A percentile compares a stretch with the other conserved stretches of the same genome.
phyloP scores from a whole-genome alignment of 2,329 filamentous ascomycete species.

The Metarhizium brunneum region DNA sequence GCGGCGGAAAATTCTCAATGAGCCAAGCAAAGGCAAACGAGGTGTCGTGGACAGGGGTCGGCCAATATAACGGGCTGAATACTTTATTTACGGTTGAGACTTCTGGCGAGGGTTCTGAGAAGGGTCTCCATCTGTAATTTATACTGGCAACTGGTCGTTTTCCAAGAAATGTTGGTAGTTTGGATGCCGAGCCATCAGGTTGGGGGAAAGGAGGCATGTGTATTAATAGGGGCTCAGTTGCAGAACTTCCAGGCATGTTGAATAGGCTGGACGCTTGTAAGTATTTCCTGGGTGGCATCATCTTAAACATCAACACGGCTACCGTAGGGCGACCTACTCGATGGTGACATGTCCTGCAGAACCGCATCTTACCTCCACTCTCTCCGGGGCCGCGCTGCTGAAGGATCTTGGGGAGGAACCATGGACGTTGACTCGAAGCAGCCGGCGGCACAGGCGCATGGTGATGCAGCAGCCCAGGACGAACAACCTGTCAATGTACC shows the following conservation, averaged over 20 bases:
- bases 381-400: constrained; percentile 19
- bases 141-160: constrained; percentile 42
- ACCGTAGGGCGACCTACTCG: constrained; percentile 30
- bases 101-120: constrained; percentile 12
- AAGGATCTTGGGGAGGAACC: constrained; percentile 1
- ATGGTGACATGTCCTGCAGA: constrained; percentile 40
- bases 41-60: constrained; percentile 47
- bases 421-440: not conserved
- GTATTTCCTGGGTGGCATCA: not conserved
- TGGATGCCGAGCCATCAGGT: constrained; percentile 12
- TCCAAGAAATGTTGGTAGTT: constrained; percentile 32
- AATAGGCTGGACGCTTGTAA: constrained; percentile 25
- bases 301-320: not conserved
- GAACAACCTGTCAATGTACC: not conserved
- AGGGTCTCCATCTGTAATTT: constrained; percentile 47
- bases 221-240: constrained; percentile 36
- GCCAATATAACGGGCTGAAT: constrained; percentile 35
- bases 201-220: constrained; percentile 43
- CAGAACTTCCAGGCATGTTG: constrained; percentile 29
- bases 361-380: constrained; percentile 36
- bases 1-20: constrained; percentile 30
- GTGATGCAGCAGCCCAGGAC: not conserved
- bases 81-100: constrained; percentile 5
- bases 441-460: not conserved
- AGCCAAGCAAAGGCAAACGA: constrained; percentile 46